A percentile compares a stretch with the other conserved stretches of the same genome.
These are phyloP conservation scores for Alternaria triticimaculans DNA, from an alignment of 2,329 filamentous ascomycete species.

Conservation along the genomic window DNA sequence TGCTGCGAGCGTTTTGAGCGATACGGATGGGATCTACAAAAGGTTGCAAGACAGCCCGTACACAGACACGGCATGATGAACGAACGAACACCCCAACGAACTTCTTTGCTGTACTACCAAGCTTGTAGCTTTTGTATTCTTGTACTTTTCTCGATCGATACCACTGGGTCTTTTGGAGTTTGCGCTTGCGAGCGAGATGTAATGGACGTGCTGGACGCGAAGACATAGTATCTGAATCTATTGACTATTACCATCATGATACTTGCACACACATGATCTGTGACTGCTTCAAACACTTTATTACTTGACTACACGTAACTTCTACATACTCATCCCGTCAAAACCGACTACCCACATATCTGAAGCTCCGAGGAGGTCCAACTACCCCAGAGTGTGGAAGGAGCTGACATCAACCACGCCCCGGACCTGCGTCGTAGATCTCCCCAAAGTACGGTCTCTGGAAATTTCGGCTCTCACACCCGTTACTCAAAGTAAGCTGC, in stretches of 20 bases:
- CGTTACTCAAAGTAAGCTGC: not conserved
- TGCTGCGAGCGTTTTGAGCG: slow-evolving; percentile 11
- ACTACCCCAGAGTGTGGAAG: not conserved
- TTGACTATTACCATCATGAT: not conserved
- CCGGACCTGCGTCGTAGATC: slow-evolving; percentile 7
- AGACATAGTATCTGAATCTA: slow-evolving; percentile 10
- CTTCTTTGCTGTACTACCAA: slow-evolving; percentile 16
- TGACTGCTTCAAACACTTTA: not conserved
- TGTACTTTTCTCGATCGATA: slow-evolving; percentile 17
- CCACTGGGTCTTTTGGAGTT: slow-evolving; percentile 12
- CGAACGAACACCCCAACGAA: slow-evolving; percentile 3
- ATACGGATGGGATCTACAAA: slow-evolving; percentile 10
- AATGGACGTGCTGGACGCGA: slow-evolving; percentile 10
- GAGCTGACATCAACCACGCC: not conserved
- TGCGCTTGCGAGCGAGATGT: slow-evolving; percentile 1
- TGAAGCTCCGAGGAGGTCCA: not conserved
- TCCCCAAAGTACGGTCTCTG: not conserved
- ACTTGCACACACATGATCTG: not conserved
- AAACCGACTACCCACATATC: not conserved
- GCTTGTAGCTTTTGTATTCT: slow-evolving; percentile 1
- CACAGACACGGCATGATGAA: slow-evolving; percentile 22
- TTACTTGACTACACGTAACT: not conserved
- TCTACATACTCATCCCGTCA: not conserved
- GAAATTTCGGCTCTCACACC: not conserved
- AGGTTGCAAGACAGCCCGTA: slow-evolving; percentile 24